Conservation (phyloP, 2,329 filamentous ascomycete species). For the Fusarium drepaniforme region DNA sequence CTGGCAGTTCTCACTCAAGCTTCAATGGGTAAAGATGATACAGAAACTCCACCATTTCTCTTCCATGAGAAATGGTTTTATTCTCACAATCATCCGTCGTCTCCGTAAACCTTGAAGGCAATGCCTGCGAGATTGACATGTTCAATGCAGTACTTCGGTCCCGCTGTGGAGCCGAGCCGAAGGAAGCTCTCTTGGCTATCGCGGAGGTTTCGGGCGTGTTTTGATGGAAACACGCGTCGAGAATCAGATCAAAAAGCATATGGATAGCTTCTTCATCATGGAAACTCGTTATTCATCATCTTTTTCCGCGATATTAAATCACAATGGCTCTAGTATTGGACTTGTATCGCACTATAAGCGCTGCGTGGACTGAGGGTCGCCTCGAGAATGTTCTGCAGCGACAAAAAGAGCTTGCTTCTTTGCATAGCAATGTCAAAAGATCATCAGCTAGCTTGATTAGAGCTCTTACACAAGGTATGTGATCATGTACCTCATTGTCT, state of each 20-base stretch:
- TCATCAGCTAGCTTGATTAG: neutral
- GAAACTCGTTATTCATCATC: neutral
- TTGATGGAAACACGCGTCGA: neutral
- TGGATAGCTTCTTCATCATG: neutral
- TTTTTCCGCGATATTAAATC: neutral
- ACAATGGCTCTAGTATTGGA: slow-evolving; percentile 64
- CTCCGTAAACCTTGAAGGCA: neutral
- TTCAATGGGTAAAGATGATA: neutral
- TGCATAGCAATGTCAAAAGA: neutral
- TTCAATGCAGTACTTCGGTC: neutral
- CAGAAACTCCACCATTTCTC: no score
- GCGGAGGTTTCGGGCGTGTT: neutral
- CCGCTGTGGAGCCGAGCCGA: neutral
- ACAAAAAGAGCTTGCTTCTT: slow-evolving; percentile 7
- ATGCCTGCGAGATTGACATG: neutral
- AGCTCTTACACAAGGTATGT: neutral
- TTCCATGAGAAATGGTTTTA: neutral
- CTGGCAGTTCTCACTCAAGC: neutral
- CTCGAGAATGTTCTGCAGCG: slow-evolving; percentile 11
- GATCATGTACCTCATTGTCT: neutral
- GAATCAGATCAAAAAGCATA: neutral
- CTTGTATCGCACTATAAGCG: neutral
- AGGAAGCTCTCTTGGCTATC: no score
- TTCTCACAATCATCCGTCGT: neutral
- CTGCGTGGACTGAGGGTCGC: neutral